phyloP scores from a whole-genome alignment of 352 stramenopile genomes.

The Phytophthora idaei region DNA sequence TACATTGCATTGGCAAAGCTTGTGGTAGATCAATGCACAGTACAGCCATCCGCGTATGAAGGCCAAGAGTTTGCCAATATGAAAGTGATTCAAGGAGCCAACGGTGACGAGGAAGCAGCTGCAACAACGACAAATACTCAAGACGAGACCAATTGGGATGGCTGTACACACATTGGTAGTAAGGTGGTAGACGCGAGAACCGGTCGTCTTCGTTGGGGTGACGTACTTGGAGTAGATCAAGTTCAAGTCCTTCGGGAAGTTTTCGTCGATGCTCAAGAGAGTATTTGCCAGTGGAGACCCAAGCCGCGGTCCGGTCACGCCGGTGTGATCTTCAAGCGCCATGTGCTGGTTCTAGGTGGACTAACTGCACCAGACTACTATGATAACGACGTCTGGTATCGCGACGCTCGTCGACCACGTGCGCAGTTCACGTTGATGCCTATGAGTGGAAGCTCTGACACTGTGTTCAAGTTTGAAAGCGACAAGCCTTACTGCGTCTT shows the following conservation, averaged over 20 bases:
- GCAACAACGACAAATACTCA: constrained; percentile 19
- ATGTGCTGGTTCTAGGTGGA: constrained; percentile 77
- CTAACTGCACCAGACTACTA: constrained; percentile 67
- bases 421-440: constrained; percentile 61
- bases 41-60: constrained; percentile 50
- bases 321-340: constrained; percentile 76
- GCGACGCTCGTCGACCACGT: constrained; percentile 52
- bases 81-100: constrained; percentile 40
- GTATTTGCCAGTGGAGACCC: constrained; percentile 72
- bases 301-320: constrained; percentile 62
- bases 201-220: constrained; percentile 52
- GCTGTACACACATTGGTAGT: constrained; percentile 56
- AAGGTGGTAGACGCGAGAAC: constrained; percentile 49
- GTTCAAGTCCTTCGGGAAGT: constrained; percentile 66
- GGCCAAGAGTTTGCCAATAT: constrained; percentile 53
- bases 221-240: constrained; percentile 70
- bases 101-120: constrained; percentile 19
- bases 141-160: constrained; percentile 54
- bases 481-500: constrained; percentile 91
- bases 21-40: constrained; percentile 58
- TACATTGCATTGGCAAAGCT: constrained; percentile 71
- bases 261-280: constrained; percentile 67
- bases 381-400: constrained; percentile 91
- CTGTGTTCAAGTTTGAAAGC: constrained; percentile 87
- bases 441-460: constrained; percentile 62